These are phyloP conservation scores for Podila minutissima DNA, from an alignment of 192 early-diverging fungal species.

Conservation along the genomic window DNA sequence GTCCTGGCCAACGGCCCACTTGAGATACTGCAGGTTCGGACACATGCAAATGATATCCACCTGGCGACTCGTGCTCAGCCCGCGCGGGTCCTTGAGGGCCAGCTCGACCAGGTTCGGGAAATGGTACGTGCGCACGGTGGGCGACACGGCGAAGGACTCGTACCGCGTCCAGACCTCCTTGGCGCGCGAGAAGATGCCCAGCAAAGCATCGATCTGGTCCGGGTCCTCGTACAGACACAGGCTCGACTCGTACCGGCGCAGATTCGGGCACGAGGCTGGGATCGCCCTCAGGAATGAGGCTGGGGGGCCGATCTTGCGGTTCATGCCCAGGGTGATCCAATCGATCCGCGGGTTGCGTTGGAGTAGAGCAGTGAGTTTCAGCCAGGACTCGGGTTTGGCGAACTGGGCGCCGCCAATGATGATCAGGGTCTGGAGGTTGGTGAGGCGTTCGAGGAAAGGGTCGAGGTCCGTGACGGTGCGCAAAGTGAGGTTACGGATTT, in stretches of 20 bases:
- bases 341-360: constrained; percentile 22
- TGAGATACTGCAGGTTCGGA: constrained; percentile 21
- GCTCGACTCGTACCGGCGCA: constrained; percentile 38
- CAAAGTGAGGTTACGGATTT: constrained; percentile 12
- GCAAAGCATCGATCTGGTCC: constrained; percentile 25
- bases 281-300: constrained; percentile 16
- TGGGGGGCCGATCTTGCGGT: constrained; percentile 13
- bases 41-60: constrained; percentile 33
- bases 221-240: constrained; percentile 20
- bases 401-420: constrained; percentile 13
- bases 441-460: constrained; percentile 19
- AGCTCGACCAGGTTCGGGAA: constrained; percentile 26
- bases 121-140: neutral
- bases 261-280: constrained; percentile 19
- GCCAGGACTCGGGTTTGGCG: constrained; percentile 10
- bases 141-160: constrained; percentile 5
- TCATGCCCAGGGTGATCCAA: constrained; percentile 31
- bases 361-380: constrained; percentile 14
- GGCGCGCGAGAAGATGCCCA: constrained; percentile 4
- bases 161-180: constrained; percentile 2
- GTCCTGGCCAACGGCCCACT: constrained; percentile 21
- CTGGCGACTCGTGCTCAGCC: constrained; percentile 13
- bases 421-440: constrained; percentile 13
- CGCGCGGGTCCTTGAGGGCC: constrained; percentile 24
- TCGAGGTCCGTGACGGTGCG: constrained; percentile 13